Evolutionary conservation across 1,284 basidiomycete genomes (phyloP), one percentile per base, ranked within the genome.

Genomic region (Trichosporon ovoides): DNA sequence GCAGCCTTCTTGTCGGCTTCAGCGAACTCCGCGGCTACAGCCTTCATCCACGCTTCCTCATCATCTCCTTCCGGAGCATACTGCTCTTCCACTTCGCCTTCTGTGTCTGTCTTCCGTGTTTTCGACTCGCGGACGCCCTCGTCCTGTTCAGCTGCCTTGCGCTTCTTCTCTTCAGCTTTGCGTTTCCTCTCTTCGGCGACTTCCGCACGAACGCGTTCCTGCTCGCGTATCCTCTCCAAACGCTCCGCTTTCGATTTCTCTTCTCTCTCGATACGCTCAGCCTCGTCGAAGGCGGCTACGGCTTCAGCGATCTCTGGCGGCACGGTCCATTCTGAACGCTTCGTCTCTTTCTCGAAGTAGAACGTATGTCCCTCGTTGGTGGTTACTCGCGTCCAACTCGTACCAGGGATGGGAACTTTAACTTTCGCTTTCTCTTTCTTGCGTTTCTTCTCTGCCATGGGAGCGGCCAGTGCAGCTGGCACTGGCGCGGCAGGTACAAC

Each of bases 311-410:
- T 89, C 74, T 96, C 92, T 0, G 89, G 87, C 0, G 95, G 96
- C 0, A 91, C 83, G 0, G 81, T 83, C 96, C 95, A 99, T 19
- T 91, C 82, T 62, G 91, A 95, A 70, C 85, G 80, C 77, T 93
- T 96, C 66, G 81, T 85, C 38, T 81, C 82, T 67, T 86, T 89
- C 77, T 98, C 84, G 31, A 87, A 89, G 77, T 91, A 98, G 75
- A 98, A 99, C 3, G 87, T 81, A 75, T 98, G 95, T 18, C 89
- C 91, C 66, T 87, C 84, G 7, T 85, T 95, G 1, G 96, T 98
- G 54, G 82, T 87, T 34, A 98, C 87, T 57, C 89, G 85, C 28
- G 91, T 76, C 95, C 95, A 98, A 58, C 85, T 83, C 0, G 93
- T 93, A 7, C 86, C 89, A 0, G 89, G 87, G 52, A 98, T 87